Evolutionary conservation across 768 basidiomycete species (phyloP), one percentile per base, ranked within the genome.

Genomic region (Leccinellum albellum): DNA sequence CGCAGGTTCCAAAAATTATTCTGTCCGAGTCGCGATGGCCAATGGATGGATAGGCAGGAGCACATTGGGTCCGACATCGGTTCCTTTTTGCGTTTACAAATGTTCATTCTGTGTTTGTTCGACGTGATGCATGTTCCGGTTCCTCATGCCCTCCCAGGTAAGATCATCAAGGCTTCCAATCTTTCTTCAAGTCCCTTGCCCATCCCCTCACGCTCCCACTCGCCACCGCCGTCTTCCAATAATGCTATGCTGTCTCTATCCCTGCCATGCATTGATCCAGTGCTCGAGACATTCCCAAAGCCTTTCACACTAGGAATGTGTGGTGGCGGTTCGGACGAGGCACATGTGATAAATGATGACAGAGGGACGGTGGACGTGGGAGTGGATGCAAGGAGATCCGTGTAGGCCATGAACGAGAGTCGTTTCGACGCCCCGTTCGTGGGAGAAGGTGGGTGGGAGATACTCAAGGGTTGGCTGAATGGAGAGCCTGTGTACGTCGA

Each of bases 321-420:
- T 2, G 89, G 88, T 1, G 89, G 89, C 0, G 86, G 85, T 31
- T 87, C 81, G 32, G 75, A 67, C 3, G 80, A 70, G 0, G 82
- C 81, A 2, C 85, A 81, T 0, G 82, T 84, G 0, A 91, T 92
- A 52, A 94, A 80, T 4, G 84, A 82, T 0, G 85, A 84, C 3
- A 96, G 81, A 1, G 91, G 82, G 42, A 87, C 79, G 13, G 85
- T 84, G 10, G 87, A 79, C 0, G 85, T 77, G 0, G 94, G 94
- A 0, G 90, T 84, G 0, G 87, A 88, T 0, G 87, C 76, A 42
- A 95, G 82, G 3, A 95, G 80, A 70, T 95, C 93, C 26, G 87
- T 82, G 71, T 94, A 94, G 4, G 91, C 89, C 73, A 95, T 82
- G 78, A 94, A 96, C 0, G 91, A 94, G 12, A 93, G 82, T 2